Evolutionary conservation across 2,329 filamentous ascomycete species (phyloP), one percentile per base, ranked within the genome.

Genomic region (Fusarium musae): DNA sequence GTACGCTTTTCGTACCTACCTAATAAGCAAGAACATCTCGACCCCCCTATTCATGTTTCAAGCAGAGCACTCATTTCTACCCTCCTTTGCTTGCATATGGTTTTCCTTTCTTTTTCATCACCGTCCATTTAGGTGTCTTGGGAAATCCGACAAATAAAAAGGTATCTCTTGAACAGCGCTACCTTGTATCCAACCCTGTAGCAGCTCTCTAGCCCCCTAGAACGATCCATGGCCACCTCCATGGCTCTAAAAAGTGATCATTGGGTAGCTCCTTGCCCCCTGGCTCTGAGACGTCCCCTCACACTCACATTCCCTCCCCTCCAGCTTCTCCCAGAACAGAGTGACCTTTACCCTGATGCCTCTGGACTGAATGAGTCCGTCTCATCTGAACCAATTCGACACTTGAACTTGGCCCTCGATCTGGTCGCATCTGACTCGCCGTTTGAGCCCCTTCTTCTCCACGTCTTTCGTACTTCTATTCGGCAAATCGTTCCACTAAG

Each of bases 351-450:
- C 63, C 39, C 65, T 36, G 28, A 63, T 59, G 47, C 65, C 59
- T 74, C 53, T 68, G 62, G 57, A 66, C 63, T 70, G 49, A 59
- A 37, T 37, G 52, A 58, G 69, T 66, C 63, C 59, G 57, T 70
- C 67, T 59, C 66, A 59, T 70, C 70, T 70, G 65, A 47, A 43
- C 59, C 67, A 66, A 72, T 70, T 70, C 65, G 60, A 72, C 66
- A 68, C 40, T 60, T 72, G 59, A 59, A 72, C 62, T 75, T 59
- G 67, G 70, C 50, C 67, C 59, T 72, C 63, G 64, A 74, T 73
- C 66, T 62, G 61, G 74, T 59, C 63, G 62, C 57, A 59, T 69
- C 65, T 70, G 74, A 69, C 74, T 75, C 74, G 75, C 66, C 56
- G 54, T 66, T 43, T 53, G 65, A 67, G 63, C 66, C 26, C 66